A percentile compares a stretch with the other conserved stretches of the same genome.
Conservation (phyloP, 768 basidiomycete species). For the Lentinula sp. region DNA sequence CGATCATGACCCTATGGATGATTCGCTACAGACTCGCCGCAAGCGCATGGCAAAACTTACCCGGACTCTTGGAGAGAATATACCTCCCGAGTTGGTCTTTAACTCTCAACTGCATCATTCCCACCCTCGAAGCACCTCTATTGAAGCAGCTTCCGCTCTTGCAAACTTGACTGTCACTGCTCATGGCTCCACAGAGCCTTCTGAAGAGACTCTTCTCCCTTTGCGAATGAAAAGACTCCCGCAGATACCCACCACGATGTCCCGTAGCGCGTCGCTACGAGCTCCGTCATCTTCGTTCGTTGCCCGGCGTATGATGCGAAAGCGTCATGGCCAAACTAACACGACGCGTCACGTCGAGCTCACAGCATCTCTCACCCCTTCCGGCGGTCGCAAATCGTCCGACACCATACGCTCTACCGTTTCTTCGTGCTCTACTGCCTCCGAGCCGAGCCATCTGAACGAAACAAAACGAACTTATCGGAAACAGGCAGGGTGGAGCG, state of each 20-base stretch:
- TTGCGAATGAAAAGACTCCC: neutral
- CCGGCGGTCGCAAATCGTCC: neutral
- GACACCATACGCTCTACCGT: neutral
- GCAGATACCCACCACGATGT: neutral
- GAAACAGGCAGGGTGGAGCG: slow-evolving; percentile 5
- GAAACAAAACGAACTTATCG: neutral
- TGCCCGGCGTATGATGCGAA: neutral
- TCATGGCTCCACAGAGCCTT: neutral
- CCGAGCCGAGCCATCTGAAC: neutral
- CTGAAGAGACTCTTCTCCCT: neutral
- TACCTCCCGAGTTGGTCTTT: slow-evolving; percentile 51
- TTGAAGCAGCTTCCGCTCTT: neutral
- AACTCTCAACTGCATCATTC: slow-evolving; percentile 8
- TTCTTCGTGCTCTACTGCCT: neutral
- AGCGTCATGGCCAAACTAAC: neutral
- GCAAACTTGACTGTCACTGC: neutral
- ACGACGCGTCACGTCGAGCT: neutral
- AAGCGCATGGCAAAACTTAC: slow-evolving; percentile 53
- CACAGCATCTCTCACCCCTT: neutral
- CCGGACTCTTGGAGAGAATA: slow-evolving; percentile 52
- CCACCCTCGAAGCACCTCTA: neutral
- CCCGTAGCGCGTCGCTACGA: neutral
- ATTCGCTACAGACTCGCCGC: slow-evolving; percentile 19
- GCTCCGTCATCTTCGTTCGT: neutral
- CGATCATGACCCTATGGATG: slow-evolving; percentile 8